These are phyloP conservation scores for Verbena officinalis DNA, from an alignment of 257 asterid genomes.

Conservation along the genomic window DNA sequence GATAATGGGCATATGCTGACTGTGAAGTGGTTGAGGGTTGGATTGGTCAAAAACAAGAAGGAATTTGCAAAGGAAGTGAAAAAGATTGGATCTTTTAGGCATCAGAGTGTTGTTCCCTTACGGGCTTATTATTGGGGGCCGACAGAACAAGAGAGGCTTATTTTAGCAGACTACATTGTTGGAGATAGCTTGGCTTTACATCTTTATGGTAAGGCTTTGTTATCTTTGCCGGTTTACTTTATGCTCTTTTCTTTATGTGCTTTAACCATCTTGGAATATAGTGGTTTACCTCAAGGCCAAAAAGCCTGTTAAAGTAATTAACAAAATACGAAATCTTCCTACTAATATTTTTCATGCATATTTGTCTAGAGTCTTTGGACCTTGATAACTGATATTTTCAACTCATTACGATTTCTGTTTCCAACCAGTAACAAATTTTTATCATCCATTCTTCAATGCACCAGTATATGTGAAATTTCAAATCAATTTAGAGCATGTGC, in stretches of 20 bases:
- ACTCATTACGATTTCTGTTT: background rate
- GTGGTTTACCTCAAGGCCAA: background rate
- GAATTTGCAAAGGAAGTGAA: conserved; percentile 74
- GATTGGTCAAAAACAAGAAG: conserved; percentile 72
- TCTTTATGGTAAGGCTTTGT: conserved; percentile 82
- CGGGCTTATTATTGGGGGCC: conserved; percentile 90
- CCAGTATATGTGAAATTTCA: background rate
- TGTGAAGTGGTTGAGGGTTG: conserved; percentile 84
- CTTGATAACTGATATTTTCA: background rate
- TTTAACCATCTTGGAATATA: background rate
- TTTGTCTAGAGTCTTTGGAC: background rate
- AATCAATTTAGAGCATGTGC: background rate
- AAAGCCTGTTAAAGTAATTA: background rate
- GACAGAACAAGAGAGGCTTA: conserved; percentile 74
- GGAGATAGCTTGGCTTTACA: conserved; percentile 83
- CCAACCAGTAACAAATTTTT: background rate
- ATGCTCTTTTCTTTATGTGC: background rate
- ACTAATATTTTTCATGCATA: background rate
- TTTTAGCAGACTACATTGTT: conserved; percentile 62
- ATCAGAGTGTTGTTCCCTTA: conserved; percentile 52
- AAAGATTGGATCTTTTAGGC: conserved; percentile 70
- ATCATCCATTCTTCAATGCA: background rate
- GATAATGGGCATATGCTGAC: conserved; percentile 63
- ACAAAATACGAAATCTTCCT: no score
- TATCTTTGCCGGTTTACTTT: no score